Evolutionary conservation across 2,329 filamentous ascomycete genomes (phyloP).

Genomic region (Xylariaceae sp.): DNA sequence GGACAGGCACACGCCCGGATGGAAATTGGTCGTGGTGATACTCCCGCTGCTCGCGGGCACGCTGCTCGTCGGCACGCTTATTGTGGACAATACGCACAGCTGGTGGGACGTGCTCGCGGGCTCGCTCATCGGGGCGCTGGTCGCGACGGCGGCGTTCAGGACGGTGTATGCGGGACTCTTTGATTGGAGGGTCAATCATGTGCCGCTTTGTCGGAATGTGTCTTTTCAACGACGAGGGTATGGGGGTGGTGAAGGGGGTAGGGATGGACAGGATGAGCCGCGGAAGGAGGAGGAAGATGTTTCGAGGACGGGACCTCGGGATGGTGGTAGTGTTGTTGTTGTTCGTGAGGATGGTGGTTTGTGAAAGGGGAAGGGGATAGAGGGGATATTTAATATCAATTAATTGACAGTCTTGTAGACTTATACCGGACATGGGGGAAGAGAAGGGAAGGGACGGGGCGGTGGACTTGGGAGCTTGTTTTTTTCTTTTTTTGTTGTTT

Average conservation of each 20-base stretch:
- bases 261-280: too few relatives aligned
- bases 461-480: too few relatives aligned
- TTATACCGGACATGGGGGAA: too few relatives aligned
- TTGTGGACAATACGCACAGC: slow-evolving; percentile 61
- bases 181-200: slow-evolving; percentile 64
- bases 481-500: too few relatives aligned
- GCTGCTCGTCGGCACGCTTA: slow-evolving; percentile 56
- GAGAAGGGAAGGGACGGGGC: too few relatives aligned
- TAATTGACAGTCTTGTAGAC: too few relatives aligned
- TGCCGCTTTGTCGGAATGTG: slow-evolving; percentile 46
- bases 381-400: too few relatives aligned
- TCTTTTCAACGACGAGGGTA: slow-evolving; percentile 8
- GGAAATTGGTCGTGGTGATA: slow-evolving; percentile 57
- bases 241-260: too few relatives aligned
- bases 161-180: slow-evolving; percentile 63
- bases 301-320: slow-evolving; percentile 6
- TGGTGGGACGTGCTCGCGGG: slow-evolving; percentile 66
- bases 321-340: not conserved
- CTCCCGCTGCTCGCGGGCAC: slow-evolving; percentile 55
- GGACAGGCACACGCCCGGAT: slow-evolving; percentile 61
- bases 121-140: slow-evolving; percentile 54
- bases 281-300: not conserved
- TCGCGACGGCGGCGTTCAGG: slow-evolving; percentile 59
- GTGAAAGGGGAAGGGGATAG: not conserved
- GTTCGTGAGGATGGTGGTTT: not conserved